Evolutionary conservation across 2,329 filamentous ascomycete species (phyloP).

Genomic region (Colletotrichum sp.): DNA sequence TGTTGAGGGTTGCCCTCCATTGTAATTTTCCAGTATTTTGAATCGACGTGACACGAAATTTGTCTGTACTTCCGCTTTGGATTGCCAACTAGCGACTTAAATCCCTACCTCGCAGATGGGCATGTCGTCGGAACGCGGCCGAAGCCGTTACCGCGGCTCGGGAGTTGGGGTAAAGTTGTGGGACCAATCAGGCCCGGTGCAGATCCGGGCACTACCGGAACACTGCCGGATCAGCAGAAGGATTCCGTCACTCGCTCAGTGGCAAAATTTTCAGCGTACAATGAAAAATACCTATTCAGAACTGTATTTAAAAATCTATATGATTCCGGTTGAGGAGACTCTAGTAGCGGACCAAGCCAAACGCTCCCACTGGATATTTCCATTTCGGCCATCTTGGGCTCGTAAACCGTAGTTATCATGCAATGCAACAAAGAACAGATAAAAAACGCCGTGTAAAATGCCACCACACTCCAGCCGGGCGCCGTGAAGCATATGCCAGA

Average conservation of each 20-base stretch:
- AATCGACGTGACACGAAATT: too few species aligned
- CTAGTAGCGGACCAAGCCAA: conserved; percentile 7
- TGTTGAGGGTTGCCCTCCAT: fast-evolving
- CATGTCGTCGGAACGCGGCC: neutral
- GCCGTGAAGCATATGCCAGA: neutral
- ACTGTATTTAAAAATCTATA: neutral
- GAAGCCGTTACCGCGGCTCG: neutral
- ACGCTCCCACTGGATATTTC: conserved; percentile 19
- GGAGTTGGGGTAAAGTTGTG: neutral
- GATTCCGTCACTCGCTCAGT: neutral
- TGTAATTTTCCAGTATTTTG: too few species aligned
- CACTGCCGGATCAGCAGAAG: neutral
- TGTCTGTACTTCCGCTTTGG: fast-evolving
- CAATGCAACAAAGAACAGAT: neutral
- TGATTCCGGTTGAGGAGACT: neutral
- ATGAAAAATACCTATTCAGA: neutral
- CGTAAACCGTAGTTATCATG: conserved; percentile 16
- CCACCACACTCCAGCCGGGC: neutral
- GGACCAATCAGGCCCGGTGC: neutral
- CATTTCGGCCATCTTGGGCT: conserved; percentile 8
- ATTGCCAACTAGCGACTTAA: fast-evolving
- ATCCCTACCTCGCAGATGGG: fast-evolving
- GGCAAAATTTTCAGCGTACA: neutral
- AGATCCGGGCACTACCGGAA: neutral
- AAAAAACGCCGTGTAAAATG: neutral